Conservation (phyloP, 2,329 filamentous ascomycete genomes). For the Nothomitra cinnamomea region DNA sequence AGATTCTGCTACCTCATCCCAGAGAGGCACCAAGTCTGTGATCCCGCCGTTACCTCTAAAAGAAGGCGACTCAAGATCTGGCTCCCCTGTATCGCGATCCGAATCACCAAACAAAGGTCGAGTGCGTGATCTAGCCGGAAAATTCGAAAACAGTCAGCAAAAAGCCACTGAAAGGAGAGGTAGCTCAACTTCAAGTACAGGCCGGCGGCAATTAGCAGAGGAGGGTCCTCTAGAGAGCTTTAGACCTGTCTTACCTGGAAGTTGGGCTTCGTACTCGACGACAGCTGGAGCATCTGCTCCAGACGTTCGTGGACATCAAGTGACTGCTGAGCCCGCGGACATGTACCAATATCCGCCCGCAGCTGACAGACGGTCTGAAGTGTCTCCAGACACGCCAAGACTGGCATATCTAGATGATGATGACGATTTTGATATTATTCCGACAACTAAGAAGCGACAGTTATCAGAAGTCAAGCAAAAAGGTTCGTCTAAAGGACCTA, state of each 20-base stretch:
- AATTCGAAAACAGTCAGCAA: slow-evolving; percentile 20
- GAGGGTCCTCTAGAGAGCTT: slow-evolving; percentile 24
- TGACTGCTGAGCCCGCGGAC: not conserved
- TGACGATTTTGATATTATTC: slow-evolving; percentile 12
- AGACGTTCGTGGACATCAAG: not conserved
- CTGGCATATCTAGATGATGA: not conserved
- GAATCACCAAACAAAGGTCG: slow-evolving; percentile 31
- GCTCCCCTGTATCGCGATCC: slow-evolving; percentile 19
- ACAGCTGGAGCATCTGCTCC: not conserved
- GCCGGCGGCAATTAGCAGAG: not conserved
- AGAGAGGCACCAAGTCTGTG: slow-evolving; percentile 5
- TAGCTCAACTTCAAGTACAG: not conserved
- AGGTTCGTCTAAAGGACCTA: slow-evolving; percentile 16
- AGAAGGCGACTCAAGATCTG: slow-evolving; percentile 15
- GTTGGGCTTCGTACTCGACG: slow-evolving; percentile 33
- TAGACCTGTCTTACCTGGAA: slow-evolving; percentile 33
- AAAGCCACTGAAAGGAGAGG: not conserved
- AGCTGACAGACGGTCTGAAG: no score
- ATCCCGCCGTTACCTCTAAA: not conserved
- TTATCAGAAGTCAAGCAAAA: slow-evolving; percentile 9
- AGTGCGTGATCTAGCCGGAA: slow-evolving; percentile 33
- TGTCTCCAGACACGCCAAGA: not conserved
- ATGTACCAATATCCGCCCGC: not conserved
- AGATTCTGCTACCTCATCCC: not conserved
- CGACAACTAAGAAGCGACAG: slow-evolving; percentile 12